These are phyloP conservation scores for Aquanectria penicillioides DNA, from an alignment of 2,329 filamentous ascomycete genomes.

Conservation along the genomic window DNA sequence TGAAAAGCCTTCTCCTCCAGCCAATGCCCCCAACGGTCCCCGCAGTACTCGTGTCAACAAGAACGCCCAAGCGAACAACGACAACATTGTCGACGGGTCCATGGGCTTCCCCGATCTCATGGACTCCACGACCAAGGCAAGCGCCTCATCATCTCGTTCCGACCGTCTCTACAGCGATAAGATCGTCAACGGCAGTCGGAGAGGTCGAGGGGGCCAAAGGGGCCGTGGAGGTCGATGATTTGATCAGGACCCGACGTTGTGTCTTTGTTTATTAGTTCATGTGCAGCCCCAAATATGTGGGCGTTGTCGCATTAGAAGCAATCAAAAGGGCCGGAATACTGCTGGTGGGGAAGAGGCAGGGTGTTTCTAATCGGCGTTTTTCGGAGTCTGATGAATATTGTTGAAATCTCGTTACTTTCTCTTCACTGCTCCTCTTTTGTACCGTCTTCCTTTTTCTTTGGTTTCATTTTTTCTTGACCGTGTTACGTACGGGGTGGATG, in stretches of 20 bases:
- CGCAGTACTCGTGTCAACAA: constrained; percentile 40
- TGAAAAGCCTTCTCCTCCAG: constrained; percentile 39
- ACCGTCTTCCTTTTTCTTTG: too few species aligned
- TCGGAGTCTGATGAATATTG: too few species aligned
- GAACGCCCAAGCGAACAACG: constrained; percentile 35
- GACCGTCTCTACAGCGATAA: constrained; percentile 64
- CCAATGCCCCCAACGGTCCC: constrained; percentile 46
- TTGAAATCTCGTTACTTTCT: too few species aligned
- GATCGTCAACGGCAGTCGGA: constrained; percentile 45
- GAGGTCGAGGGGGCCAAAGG: constrained; percentile 41
- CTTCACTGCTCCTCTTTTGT: too few species aligned
- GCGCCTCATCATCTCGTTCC: constrained; percentile 35
- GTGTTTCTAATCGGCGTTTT: constrained; percentile 30
- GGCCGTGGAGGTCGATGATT: constrained; percentile 37
- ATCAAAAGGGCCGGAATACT: background rate
- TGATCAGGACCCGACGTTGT: background rate
- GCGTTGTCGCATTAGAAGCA: constrained; percentile 26
- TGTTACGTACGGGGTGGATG: too few species aligned
- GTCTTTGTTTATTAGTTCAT: background rate
- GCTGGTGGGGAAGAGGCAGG: constrained; percentile 2
- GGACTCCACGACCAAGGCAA: constrained; percentile 39
- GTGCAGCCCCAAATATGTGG: background rate
- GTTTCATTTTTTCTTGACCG: too few species aligned
- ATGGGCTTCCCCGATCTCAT: constrained; percentile 64
- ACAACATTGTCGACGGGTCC: constrained; percentile 62